Evolutionary conservation across 73 alveolate species (phyloP), one percentile per base, ranked within the genome.

Genomic region (Paramecium biaurelia): DNA sequence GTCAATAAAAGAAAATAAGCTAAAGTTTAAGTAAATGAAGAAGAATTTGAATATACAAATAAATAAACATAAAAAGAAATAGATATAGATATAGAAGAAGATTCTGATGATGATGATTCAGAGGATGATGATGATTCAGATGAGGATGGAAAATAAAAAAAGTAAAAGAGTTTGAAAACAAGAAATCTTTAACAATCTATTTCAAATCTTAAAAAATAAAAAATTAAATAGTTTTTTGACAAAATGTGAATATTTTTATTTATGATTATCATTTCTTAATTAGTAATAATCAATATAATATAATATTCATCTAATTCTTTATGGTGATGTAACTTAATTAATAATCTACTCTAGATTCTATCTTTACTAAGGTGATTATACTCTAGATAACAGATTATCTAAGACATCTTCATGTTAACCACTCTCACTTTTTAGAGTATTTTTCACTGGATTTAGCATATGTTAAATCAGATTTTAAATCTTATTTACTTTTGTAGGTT

Each of bases 31-130:
- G 5, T 45, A 4, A 45, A 45, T 45, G 58, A 45, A 45, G 0
- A 23, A 45, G 58, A 45, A 45, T 45, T 45, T 14, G 58, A 45
- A 45, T 11, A 45, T 45, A 45, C 58, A 4, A 45, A 45, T 45
- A 45, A 45, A 45, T 45, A 45, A 12, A 14, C 21, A 10, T 45
- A 45, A 45, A 45, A 45, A 3, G 58, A 88, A 24, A 79, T 21
- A 94, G 88, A 92, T 79, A 93, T 74, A 28, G 14, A 10, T 4
- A 7, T 9, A 41, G 98, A 95, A 24, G 96, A 86, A 20, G 96
- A 96, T 88, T 74, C 79, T 45, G 10, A 2, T 11, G 2, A 8
- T 45, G 58, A 45, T 45, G 58, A 45, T 45, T 2, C 4, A 2
- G 21, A 45, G 6, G 21, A 45, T 45, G 24, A 41, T 45, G 58